Percentiles rank a stretch among this genome's conserved stretches.
Evolutionary conservation across 139 green algal genomes (phyloP).

Genomic region (Coelastrella sp.): DNA sequence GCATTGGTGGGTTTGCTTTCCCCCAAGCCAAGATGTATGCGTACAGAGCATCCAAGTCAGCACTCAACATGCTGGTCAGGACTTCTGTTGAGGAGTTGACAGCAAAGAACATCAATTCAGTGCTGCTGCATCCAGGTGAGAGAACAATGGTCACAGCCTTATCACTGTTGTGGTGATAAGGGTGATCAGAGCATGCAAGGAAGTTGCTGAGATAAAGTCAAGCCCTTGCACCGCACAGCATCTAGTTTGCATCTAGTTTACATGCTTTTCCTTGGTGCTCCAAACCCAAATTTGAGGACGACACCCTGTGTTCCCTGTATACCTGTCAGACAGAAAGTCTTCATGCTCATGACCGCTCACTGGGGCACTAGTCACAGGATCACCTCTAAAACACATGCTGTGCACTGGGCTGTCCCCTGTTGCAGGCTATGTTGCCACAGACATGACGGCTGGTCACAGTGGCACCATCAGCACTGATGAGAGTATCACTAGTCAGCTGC

Average conservation of each 20-base stretch:
- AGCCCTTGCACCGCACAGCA: too few species aligned
- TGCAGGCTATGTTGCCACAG: slow-evolving; percentile 46
- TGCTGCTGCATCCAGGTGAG: slow-evolving; percentile 37
- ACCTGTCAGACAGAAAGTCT: too few species aligned
- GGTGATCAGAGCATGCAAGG: too few species aligned
- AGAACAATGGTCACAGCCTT: too few species aligned
- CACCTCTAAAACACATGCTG: background rate
- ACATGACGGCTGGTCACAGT: slow-evolving; percentile 38
- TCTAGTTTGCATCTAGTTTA: too few species aligned
- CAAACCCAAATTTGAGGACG: too few species aligned
- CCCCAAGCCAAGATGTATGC: slow-evolving; percentile 32
- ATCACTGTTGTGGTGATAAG: too few species aligned
- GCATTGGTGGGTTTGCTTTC: slow-evolving; percentile 21
- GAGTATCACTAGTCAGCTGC: slow-evolving; percentile 55
- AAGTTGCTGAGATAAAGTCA: too few species aligned
- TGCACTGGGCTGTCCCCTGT: too few species aligned
- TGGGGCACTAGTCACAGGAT: background rate
- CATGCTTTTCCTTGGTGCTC: background rate
- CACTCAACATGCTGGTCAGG: slow-evolving; percentile 56
- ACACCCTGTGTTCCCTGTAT: too few species aligned
- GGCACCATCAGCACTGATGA: slow-evolving; percentile 44
- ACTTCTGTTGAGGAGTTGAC: slow-evolving; percentile 25
- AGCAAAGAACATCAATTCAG: slow-evolving; percentile 18
- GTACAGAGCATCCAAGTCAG: slow-evolving; percentile 54
- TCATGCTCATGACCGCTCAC: background rate